phyloP scores from a whole-genome alignment of 352 stramenopile species.

The Globisporangium ultimum region DNA sequence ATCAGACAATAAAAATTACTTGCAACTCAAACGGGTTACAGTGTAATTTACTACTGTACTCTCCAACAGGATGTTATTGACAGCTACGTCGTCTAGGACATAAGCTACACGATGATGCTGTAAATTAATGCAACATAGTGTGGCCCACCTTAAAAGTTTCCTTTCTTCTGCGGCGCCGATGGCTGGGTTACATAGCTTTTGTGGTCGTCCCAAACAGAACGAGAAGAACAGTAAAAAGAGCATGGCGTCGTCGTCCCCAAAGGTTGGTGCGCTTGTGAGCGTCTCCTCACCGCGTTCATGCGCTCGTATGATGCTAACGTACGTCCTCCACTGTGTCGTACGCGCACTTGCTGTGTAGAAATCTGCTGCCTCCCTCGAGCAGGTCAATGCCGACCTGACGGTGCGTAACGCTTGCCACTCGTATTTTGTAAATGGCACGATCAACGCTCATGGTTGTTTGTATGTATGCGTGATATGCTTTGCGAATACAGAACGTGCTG shows the following conservation, averaged over 20 bases:
- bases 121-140: background rate
- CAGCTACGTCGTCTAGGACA: too few species aligned
- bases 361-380: slow-evolving; percentile 3
- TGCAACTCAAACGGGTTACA: too few species aligned
- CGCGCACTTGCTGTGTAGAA: background rate
- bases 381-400: slow-evolving; percentile 5
- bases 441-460: too few species aligned
- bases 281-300: background rate
- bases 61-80: too few species aligned
- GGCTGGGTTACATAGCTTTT: background rate
- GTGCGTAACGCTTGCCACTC: background rate
- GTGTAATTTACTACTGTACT: too few species aligned
- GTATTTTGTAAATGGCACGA: background rate
- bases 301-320: background rate
- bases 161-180: background rate
- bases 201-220: background rate
- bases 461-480: slow-evolving; percentile 2
- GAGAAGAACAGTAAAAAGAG: background rate
- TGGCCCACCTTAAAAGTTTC: background rate
- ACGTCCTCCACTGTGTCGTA: background rate
- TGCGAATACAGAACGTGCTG: slow-evolving; percentile 34
- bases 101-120: too few species aligned
- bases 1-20: too few species aligned
- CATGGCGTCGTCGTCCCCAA: slow-evolving; percentile 2
- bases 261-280: background rate